Evolutionary conservation across 257 asterid genomes (phyloP).

Genomic region (Nicotiana undulata): DNA sequence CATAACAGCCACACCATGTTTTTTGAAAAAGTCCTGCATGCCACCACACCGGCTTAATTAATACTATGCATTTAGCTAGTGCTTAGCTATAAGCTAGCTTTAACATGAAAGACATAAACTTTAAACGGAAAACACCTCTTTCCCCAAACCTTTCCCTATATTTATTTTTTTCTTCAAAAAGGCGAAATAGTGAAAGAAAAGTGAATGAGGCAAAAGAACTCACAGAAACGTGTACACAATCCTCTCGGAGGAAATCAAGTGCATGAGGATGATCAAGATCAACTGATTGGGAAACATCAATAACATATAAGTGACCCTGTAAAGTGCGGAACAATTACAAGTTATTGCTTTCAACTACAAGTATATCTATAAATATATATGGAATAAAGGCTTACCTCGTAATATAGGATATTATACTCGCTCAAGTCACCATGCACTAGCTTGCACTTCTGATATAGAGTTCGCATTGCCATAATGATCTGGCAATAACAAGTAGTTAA

Average conservation of each 20-base stretch:
- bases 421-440: slow-evolving; percentile 96
- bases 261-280: slow-evolving; percentile 98
- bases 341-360: not conserved
- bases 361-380: not conserved
- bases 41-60: not conserved
- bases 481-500: slow-evolving; percentile 9
- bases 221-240: slow-evolving; percentile 79
- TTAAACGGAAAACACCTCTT: not conserved
- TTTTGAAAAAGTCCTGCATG: slow-evolving; percentile 81
- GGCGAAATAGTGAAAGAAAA: not conserved
- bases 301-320: slow-evolving; percentile 87
- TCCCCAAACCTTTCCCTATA: too few species aligned
- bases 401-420: slow-evolving; percentile 85
- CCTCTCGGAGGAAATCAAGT: slow-evolving; percentile 87
- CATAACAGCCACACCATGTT: slow-evolving; percentile 89
- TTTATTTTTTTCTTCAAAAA: too few species aligned
- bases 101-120: not conserved
- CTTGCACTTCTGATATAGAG: slow-evolving; percentile 87
- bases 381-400: slow-evolving; percentile 44
- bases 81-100: not conserved
- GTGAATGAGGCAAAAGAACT: slow-evolving; percentile 17
- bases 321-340: slow-evolving; percentile 5
- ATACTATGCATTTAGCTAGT: not conserved
- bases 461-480: slow-evolving; percentile 78
- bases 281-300: slow-evolving; percentile 93